Percentiles rank a stretch among this genome's conserved stretches.
phyloP scores from a whole-genome alignment of 163 green algal species.

The Chlamydomonas reinhardtii region DNA sequence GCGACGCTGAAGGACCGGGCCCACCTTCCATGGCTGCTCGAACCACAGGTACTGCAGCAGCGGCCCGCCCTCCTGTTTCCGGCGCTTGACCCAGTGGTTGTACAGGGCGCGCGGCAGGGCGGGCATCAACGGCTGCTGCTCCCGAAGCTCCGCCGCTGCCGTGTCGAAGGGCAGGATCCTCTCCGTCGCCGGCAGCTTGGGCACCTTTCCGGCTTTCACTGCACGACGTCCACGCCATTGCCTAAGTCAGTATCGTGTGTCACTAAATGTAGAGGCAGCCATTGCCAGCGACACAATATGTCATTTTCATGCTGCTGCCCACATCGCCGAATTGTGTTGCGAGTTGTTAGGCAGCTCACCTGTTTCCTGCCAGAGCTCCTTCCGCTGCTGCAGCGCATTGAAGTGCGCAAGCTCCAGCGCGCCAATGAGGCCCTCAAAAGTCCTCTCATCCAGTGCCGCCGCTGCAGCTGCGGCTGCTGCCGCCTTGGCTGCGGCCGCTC shows the following conservation, averaged over 20 bases:
- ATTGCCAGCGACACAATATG: too few relatives aligned
- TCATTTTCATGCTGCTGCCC: too few relatives aligned
- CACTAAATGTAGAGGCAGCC: too few relatives aligned
- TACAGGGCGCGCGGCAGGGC: conserved; percentile 71
- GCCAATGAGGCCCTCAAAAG: conserved; percentile 61
- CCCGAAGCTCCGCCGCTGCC: conserved; percentile 23
- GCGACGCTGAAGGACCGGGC: not conserved
- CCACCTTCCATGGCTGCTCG: conserved; percentile 68
- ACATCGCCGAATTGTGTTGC: too few relatives aligned
- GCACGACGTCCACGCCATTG: not conserved
- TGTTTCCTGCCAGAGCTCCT: conserved; percentile 48
- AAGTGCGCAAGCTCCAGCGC: conserved; percentile 62
- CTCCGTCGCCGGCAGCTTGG: conserved; percentile 54
- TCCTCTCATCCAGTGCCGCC: conserved; percentile 8
- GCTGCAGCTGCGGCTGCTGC: conserved; percentile 49
- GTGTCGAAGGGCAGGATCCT: conserved; percentile 48
- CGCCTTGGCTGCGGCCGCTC: conserved; percentile 49
- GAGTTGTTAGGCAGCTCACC: not conserved
- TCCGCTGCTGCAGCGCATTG: conserved; percentile 49
- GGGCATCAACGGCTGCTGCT: conserved; percentile 29
- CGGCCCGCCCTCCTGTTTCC: conserved; percentile 71
- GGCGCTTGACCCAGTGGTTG: conserved; percentile 85
- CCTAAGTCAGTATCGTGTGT: too few relatives aligned
- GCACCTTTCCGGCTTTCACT: conserved; percentile 46
- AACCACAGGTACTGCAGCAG: conserved; percentile 82